Base-by-base conservation (phyloP, 352 stramenopile genomes). In the Pythium scleroteichum region DNA sequence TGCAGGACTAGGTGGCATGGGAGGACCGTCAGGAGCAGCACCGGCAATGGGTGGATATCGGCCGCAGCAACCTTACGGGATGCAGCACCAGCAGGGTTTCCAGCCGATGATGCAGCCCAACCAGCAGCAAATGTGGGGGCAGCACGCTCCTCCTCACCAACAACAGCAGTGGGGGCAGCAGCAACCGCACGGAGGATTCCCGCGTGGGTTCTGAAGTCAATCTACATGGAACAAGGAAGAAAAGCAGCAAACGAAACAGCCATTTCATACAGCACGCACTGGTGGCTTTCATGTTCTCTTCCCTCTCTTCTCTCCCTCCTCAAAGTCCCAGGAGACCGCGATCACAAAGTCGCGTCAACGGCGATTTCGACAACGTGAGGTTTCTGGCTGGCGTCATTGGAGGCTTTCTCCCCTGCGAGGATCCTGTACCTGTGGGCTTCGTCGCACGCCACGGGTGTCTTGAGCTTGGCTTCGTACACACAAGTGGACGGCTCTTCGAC, bases 401-500 rank as follows among this genome's bases (percentile, higher is more conserved):
- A 41, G n/a, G 7, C 51, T 19, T 53, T 51, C 6, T 68, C 57
- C 0, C 46, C 62, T 10, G 26, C 49, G 48, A 50, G 57, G 41
- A 32, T 56, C 27, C 33, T 48, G 50, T 42, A 32, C 51, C 59
- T 69, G 52, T 65, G 59, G 16, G 23, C 14, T 38, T 64, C 57
- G 54, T 72, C 74, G 47, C 89, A 97, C 6, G 80, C 87, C 27
- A 87, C 69, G 16, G 89, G 88, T 3, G 87, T 94, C 26, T 76
- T 77, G 27, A 97, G 61, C 67, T 87, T 91, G 14, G 83, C 87
- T 19, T 66, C 73, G 74, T 97, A 97, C 26, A 95, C 79, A 59
- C 90, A 97, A 6, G 80, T 96, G 19, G 73, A 82, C 6, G 87
- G 90, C 70, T 97, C 90, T 33, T 94, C 82, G 19, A 97, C 75